Evolutionary conservation across 2,329 filamentous ascomycete species (phyloP).

Genomic region (Balansia obtecta): DNA sequence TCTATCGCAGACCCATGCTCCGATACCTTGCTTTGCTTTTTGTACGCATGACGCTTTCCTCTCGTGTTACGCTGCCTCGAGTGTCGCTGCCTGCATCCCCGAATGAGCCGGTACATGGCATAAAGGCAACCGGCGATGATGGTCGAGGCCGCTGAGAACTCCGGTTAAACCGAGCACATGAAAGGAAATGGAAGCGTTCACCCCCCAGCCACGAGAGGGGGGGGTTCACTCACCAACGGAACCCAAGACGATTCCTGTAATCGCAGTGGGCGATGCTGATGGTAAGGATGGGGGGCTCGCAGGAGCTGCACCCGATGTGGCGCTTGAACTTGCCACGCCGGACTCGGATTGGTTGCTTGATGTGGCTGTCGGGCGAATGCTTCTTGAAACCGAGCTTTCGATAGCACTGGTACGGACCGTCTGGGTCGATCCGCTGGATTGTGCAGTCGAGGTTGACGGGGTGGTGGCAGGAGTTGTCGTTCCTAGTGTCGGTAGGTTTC

Average conservation of each 20-base stretch:
- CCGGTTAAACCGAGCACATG: background rate
- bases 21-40: background rate
- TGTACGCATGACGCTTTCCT: background rate
- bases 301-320: background rate
- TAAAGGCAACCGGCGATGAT: constrained; percentile 1
- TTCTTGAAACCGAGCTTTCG: background rate
- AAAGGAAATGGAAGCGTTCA: no score
- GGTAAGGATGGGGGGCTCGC: background rate
- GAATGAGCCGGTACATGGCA: background rate
- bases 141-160: background rate
- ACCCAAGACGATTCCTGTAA: constrained; percentile 8
- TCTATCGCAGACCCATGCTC: background rate
- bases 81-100: background rate
- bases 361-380: background rate
- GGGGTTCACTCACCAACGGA: constrained; percentile 7
- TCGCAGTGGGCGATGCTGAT: background rate
- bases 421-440: background rate
- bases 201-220: no score
- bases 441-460: background rate
- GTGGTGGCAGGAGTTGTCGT: background rate
- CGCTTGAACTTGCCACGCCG: background rate
- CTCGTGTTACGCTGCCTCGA: background rate
- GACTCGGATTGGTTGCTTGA: background rate
- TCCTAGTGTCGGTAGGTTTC: background rate
- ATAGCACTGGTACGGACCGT: background rate